Conservation (phyloP, 1,284 basidiomycete genomes). For the Naganishia sp. region DNA sequence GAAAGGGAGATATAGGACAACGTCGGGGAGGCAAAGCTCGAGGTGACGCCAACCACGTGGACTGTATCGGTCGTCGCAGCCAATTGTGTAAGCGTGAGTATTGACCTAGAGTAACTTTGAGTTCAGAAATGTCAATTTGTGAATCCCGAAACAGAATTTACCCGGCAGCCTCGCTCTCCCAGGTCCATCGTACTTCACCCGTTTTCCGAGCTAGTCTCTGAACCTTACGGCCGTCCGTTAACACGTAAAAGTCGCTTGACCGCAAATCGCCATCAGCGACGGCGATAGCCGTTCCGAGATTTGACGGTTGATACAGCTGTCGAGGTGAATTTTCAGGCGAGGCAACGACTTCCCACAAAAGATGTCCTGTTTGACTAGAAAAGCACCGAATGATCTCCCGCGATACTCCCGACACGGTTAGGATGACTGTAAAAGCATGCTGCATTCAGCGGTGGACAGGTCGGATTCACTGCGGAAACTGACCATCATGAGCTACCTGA, state of each 20-base stretch:
- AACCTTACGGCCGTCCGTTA: conserved; percentile 45
- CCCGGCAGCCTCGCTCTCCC: conserved; percentile 43
- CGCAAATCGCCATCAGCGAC: conserved; percentile 42
- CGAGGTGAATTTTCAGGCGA: neutral
- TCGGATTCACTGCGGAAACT: neutral
- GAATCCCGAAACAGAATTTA: neutral
- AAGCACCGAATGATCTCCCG: conserved; percentile 72
- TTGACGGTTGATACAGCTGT: conserved; percentile 39
- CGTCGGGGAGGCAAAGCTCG: conserved; percentile 64
- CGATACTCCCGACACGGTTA: conserved; percentile 72
- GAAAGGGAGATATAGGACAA: conserved; percentile 64
- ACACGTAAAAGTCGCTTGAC: conserved; percentile 40
- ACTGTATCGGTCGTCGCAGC: conserved; percentile 53
- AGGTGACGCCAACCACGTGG: conserved; percentile 69
- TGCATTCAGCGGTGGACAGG: neutral
- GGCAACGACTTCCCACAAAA: conserved; percentile 63
- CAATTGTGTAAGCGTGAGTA: conserved; percentile 66
- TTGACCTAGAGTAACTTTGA: conserved; percentile 57
- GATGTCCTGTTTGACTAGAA: conserved; percentile 65
- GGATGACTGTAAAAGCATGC: conserved; percentile 60
- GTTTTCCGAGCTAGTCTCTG: conserved; percentile 39
- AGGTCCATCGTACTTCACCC: conserved; percentile 45
- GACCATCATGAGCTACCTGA: conserved; percentile 64
- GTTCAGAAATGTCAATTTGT: neutral
- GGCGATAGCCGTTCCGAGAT: conserved; percentile 57